Base-by-base conservation (phyloP, 2,329 filamentous ascomycete genomes). In the Pseudovirgaria hyperparasitica region DNA sequence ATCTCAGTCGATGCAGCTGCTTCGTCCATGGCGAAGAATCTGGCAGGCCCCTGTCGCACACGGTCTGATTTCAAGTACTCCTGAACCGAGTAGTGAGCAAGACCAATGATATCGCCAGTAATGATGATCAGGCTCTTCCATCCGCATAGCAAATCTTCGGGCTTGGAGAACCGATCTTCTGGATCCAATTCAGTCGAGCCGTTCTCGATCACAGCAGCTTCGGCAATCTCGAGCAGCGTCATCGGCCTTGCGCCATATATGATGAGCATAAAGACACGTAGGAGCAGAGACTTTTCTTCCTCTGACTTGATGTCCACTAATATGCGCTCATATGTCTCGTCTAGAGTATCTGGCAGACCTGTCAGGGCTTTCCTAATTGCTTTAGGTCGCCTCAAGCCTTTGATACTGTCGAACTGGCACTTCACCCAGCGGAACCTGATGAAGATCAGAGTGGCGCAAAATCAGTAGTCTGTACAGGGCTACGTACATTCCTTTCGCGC, bases 341-440 rank as follows among this genome's bases (percentile, higher is more conserved):
- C 19, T 16, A 33, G 26, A 6, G 18, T 19, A 12, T 33, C 25
- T 9, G 27, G 27, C 6, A 30, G 21, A 25, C 27, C 4, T 11
- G 24, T 11, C 10, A 33, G 24, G 10, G 31, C 27, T 9, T 33
- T 10, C n/a, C 16, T 4, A 16, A 34, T 16, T 13, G 30, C 31
- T 6, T 23, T 20, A 18, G 15, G 8, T 7, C 20, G 22, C 8
- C 28, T 6, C n/a, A 25, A 30, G 16, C 28, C 28, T 5, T 13
- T 25, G 3, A 34, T 10, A 15, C 18, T 16, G 22, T 34, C 28
- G 28, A 30, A 30, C 16, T 34, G 31, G 13, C 30, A 28, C 21
- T 11, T 30, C 8, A 25, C 25, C 6, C 27, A 23, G 12, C 30
- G 25, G 18, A 34, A 34, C 23, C 27, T 33, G n/a, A n/a, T n/a